Base-by-base conservation (phyloP, 139 green algal genomes). In the Micractinium sp. region DNA sequence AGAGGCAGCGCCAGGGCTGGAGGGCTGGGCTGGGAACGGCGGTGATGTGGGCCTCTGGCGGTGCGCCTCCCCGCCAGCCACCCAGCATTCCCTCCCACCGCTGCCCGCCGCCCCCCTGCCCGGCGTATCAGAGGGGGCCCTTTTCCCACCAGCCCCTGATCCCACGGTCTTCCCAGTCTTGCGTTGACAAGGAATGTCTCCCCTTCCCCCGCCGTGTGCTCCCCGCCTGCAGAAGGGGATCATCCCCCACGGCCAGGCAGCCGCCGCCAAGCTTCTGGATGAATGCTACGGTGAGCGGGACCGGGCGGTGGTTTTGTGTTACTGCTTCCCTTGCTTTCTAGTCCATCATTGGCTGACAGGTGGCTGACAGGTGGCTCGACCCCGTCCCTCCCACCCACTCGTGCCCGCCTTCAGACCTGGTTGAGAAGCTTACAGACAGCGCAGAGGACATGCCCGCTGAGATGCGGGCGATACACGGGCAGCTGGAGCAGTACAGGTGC, bases 401-500 rank as follows among this genome's bases (percentile, higher is more conserved):
- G 15, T 16, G 15, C 60, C 33, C 33, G 1, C 35, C 1, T 35
- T 25, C 82, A 87, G 82, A 87, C 27, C 82, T 87, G 82, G 41
- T 87, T 66, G 82, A 87, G 66, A 18, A 80, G 66, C 82, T 87
- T 63, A 39, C 82, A 9, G 82, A 73, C 63, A 87, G 22, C 12
- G 82, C 82, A 2, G 66, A 78, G 66, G 66, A 80, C 66, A 87
- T 87, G 82, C 16, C 20, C 0, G 35, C 63, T 12, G 82, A 87
- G 36, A 66, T 87, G 82, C 33, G 35, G 13, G 27, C 66, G 9
- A 80, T 87, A 25, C 38, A 60, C 13, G 38, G 1, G 15, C 63
- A 79, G 82, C 82, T 87, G 82, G 82, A 87, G 66, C 60, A 61
- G 53, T 73, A 85, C 80, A 85, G 80, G 80, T 73, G 81, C 16